Base-by-base conservation (phyloP, 441 rosid species). In the Adansonia rubrostipa region DNA sequence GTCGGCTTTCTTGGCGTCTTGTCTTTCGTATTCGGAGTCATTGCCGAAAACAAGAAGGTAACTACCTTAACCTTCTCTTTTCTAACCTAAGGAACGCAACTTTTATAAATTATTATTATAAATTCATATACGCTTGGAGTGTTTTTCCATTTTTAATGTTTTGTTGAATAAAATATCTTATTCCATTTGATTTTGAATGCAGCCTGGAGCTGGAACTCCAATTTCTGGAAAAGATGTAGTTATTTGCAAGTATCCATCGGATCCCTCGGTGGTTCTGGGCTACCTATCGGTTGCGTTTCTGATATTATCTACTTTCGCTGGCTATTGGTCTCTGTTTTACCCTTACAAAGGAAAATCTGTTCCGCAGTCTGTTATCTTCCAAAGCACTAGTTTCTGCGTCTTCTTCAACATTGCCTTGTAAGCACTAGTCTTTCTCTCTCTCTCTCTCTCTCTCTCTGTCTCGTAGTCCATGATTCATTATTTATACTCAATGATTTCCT, bases 381-480 rank as follows among this genome's bases (percentile, higher is more conserved):
- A 60, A 70, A 92, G 90, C 85, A 84, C 89, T 73, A 84, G 82
- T 80, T 96, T 93, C 86, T 50, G 78, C 24, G 86, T 87, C 0
- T 96, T 96, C 88, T 93, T 91, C 91, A 92, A 88, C 87, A 82
- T 93, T 86, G 94, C 98, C 72, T 10, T 90, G 99, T 96, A 89
- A 90, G 95, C 78, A 17, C 19, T 64, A 28, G 19, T 14, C 19
- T 48, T 1, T n/a, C 9, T 5, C 2, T 54, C 14, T 19, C 13
- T 19, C 24, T 57, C 9, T 36, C 42, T 36, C 42, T 36, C 42
- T 36, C 42, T 36, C 42, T 36, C 42, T 36, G 6, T 36, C 42
- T 36, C 42, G 6, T 36, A 36, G 42, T 36, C 56, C 56, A 51
- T 61, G n/a, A 61, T 63, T 20, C 3, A 58, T 9, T 66, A 44